Evolutionary conservation across 257 asterid species (phyloP).

Genomic region (Petunia axillaris): DNA sequence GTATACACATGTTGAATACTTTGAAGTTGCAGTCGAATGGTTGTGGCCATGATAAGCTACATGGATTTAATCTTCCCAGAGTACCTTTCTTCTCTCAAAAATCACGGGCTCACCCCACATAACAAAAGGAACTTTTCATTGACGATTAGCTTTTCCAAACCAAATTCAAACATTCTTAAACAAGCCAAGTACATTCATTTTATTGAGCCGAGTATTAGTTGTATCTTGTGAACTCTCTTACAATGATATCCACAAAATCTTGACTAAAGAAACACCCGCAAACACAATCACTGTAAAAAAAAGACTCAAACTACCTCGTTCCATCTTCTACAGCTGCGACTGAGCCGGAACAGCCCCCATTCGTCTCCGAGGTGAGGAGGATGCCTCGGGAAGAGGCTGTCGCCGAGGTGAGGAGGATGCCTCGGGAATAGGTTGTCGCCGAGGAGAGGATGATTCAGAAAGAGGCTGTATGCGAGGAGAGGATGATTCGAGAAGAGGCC

Average conservation of each 20-base stretch:
- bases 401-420: slow-evolving; percentile 17
- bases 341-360: slow-evolving; percentile 35
- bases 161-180: slow-evolving; percentile 1
- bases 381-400: slow-evolving; percentile 20
- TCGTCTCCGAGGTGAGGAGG: slow-evolving; percentile 25
- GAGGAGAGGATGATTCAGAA: slow-evolving; percentile 9
- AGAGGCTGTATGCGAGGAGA: slow-evolving; percentile 6
- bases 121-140: not conserved
- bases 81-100: not conserved
- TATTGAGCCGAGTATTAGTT: not conserved
- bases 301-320: slow-evolving; percentile 26
- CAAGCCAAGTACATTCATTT: slow-evolving; percentile 5
- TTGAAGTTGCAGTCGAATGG: not conserved
- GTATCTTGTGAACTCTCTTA: slow-evolving; percentile 20
- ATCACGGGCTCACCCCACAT: not conserved
- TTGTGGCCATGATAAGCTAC: not conserved
- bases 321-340: slow-evolving; percentile 45
- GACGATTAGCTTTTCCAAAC: not conserved
- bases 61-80: too few relatives aligned
- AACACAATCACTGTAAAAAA: not conserved
- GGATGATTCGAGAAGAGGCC: slow-evolving; percentile 44
- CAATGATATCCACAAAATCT: not conserved
- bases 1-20: not conserved
- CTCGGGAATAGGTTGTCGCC: not conserved
- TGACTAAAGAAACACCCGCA: not conserved